Conservation (phyloP, 192 early-diverging fungal genomes). For the Oehlia diaphana region DNA sequence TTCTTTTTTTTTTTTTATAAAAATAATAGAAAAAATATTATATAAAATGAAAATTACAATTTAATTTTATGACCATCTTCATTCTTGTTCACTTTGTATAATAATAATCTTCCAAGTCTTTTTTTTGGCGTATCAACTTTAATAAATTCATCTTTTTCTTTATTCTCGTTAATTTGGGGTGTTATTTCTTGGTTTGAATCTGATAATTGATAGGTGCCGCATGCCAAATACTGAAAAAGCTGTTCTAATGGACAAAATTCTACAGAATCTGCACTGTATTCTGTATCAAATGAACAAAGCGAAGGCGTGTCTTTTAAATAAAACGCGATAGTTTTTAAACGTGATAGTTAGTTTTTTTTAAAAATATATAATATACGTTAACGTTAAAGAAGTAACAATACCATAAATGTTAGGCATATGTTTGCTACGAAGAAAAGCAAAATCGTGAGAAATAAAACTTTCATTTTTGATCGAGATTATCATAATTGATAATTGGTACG, state of each 20-base stretch:
- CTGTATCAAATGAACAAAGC: conserved; percentile 58
- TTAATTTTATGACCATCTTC: conserved; percentile 45
- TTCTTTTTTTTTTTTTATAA: not conserved
- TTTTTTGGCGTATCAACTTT: conserved; percentile 43
- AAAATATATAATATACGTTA: not conserved
- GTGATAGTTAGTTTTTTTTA: not conserved
- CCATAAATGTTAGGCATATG: not conserved
- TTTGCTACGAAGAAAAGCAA: too few relatives aligned
- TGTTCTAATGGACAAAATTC: conserved; percentile 68
- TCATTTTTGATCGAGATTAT: too few relatives aligned
- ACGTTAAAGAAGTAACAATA: not conserved
- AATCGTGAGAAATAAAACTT: too few relatives aligned
- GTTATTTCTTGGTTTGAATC: conserved; percentile 36
- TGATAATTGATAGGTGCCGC: conserved; percentile 73
- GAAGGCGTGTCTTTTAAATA: conserved; percentile 31
- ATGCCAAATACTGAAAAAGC: conserved; percentile 49
- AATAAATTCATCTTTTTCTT: conserved; percentile 28
- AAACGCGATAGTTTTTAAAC: not conserved
- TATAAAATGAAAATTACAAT: not conserved
- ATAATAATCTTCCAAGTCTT: conserved; percentile 65
- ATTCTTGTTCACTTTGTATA: conserved; percentile 51
- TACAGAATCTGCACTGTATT: conserved; percentile 69
- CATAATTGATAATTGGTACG: too few relatives aligned
- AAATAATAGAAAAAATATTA: not conserved
- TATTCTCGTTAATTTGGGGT: conserved; percentile 2